A percentile compares a stretch with the other conserved stretches of the same genome.
Evolutionary conservation across 2,329 filamentous ascomycete genomes (phyloP).

Genomic region (Scedosporium dehoogii): DNA sequence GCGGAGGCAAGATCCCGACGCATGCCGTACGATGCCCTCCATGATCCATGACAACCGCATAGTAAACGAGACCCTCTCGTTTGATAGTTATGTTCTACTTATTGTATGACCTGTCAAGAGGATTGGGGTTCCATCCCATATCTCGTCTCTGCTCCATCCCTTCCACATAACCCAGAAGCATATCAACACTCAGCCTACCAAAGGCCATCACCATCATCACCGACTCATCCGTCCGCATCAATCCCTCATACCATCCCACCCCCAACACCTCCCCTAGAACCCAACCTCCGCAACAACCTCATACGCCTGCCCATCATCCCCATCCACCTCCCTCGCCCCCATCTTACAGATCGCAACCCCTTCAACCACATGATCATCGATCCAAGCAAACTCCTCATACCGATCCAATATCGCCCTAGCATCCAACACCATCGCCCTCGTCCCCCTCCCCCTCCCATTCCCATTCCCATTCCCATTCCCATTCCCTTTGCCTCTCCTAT

Average conservation of each 20-base stretch:
- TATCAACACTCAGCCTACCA: too few species aligned
- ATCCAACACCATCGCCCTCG: constrained; percentile 39
- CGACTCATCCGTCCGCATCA: neutral
- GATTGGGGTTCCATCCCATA: too few species aligned
- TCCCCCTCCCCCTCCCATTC: constrained; percentile 15
- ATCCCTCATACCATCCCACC: neutral
- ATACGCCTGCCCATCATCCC: constrained; percentile 44
- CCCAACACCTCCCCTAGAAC: constrained; percentile 12
- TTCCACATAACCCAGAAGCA: too few species aligned
- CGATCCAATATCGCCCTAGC: constrained; percentile 43
- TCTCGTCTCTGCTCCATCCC: too few species aligned
- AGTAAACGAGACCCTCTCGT: too few species aligned
- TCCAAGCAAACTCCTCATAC: constrained; percentile 62
- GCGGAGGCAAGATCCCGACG: too few species aligned
- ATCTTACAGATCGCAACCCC: constrained; percentile 73
- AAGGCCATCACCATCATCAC: neutral
- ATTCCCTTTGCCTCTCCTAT: constrained; percentile 14
- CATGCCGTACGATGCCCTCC: too few species aligned
- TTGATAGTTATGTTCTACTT: too few species aligned
- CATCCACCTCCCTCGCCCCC: constrained; percentile 56
- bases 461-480: constrained; percentile 15
- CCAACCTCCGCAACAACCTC: constrained; percentile 41
- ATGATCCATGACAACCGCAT: too few species aligned
- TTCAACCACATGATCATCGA: constrained; percentile 56
- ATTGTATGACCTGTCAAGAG: too few species aligned